Base-by-base conservation (phyloP, 2,329 filamentous ascomycete species). In the Cercospora sp. region DNA sequence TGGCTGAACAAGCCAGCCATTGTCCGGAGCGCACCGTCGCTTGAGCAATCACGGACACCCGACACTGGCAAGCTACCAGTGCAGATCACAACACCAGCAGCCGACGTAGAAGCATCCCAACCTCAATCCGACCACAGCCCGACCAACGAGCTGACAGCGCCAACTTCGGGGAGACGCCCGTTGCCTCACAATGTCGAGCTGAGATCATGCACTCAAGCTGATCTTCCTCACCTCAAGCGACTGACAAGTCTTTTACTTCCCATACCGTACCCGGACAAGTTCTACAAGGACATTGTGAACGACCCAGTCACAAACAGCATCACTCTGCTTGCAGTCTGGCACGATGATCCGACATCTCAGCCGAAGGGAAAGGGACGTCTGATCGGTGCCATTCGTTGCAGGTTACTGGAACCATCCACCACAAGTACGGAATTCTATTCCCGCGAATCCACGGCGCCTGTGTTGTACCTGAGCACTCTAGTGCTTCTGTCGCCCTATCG, bases 401-500 rank as follows among this genome's bases (percentile, higher is more conserved):
- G 82, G 26, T 74, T 84, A 9, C 76, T 84, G 70, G 76, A 66
- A 68, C 75, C 66, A 7, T 68, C 69, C 51, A 48, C 62, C 16
- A 26, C 51, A 7, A 53, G 63, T 28, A 51, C 57, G n/a, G 26
- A 39, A 26, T 30, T 33, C 9, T 59, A 53, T 16, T 60, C 55
- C 30, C 59, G 62, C 16, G 36, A 42, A 13, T 26, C 69, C 26
- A 65, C 76, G 69, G 64, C 63, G 10, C 75, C 73, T 1, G 80
- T 80, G 67, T 80, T 90, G 31, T 90, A 90, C 77, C 87, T 90
- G 63, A 86, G 87, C 67, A 89, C 87, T 0, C 79, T 90, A 5
- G 83, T 84, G 42, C 79, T 89, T 1, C 81, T 89, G 2, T 85
- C 87, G 0, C 87, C 88, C 0, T 89, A 88, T 75, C 84, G 88